Evolutionary conservation across 805 yeast genomes (phyloP).

Genomic region (Monosporozyma solicola): DNA sequence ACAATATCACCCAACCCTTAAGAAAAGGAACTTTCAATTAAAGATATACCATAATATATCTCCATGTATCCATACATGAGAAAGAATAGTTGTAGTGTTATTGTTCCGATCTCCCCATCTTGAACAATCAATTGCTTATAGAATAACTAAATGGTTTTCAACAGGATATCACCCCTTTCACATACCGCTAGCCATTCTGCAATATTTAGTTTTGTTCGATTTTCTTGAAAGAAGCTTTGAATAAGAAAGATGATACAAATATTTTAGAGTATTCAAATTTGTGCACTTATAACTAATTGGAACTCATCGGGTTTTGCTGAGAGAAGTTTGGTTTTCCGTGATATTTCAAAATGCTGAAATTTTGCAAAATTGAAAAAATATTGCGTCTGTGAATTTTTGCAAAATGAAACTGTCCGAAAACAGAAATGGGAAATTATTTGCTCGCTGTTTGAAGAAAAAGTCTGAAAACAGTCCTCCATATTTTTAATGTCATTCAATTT

Average conservation of each 20-base stretch:
- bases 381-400: background rate
- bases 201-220: conserved; percentile 6
- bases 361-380: background rate
- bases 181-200: conserved; percentile 35
- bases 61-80: conserved; percentile 1
- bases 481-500: too few relatives aligned
- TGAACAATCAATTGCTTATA: conserved; percentile 5
- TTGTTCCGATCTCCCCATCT: background rate
- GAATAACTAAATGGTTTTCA: conserved; percentile 32
- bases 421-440: too few relatives aligned
- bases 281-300: background rate
- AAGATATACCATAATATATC: background rate
- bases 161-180: conserved; percentile 34
- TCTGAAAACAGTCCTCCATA: background rate
- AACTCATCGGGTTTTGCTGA: background rate
- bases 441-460: too few relatives aligned
- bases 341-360: background rate
- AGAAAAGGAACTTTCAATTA: background rate
- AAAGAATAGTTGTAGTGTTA: background rate
- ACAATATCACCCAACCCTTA: background rate
- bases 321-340: background rate
- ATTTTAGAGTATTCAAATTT: background rate
- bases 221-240: background rate
- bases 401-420: background rate
- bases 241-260: too few relatives aligned